These are phyloP conservation scores for Entophlyctis helioformis DNA, from an alignment of 192 early-diverging fungal genomes.

Conservation along the genomic window DNA sequence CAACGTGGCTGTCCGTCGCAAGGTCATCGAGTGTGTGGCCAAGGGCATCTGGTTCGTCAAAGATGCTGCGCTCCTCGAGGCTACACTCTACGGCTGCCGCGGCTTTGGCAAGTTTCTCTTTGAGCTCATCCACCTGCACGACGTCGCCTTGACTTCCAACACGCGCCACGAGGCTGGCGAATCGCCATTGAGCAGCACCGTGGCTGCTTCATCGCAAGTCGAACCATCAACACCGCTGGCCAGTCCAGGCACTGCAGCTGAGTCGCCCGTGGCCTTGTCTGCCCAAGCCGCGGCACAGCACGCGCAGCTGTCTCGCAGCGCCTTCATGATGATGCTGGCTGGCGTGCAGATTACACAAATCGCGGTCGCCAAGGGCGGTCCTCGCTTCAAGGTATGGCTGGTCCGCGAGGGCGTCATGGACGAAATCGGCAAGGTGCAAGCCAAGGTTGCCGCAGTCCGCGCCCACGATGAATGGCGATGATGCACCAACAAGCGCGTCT, in stretches of 20 bases:
- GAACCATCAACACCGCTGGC: too few relatives aligned
- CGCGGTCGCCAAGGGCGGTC: slow-evolving; percentile 51
- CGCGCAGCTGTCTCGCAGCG: too few relatives aligned
- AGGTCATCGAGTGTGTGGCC: slow-evolving; percentile 40
- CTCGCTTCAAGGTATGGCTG: slow-evolving; percentile 43
- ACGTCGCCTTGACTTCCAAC: slow-evolving; percentile 14
- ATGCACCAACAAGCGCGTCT: too few relatives aligned
- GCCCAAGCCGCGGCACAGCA: too few relatives aligned
- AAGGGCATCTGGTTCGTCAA: slow-evolving; percentile 32
- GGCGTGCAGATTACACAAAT: slow-evolving; percentile 52
- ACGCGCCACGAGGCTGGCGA: too few relatives aligned
- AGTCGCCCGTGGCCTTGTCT: too few relatives aligned
- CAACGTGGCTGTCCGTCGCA: slow-evolving; percentile 42
- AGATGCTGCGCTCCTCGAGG: slow-evolving; percentile 23
- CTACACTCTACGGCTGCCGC: slow-evolving; percentile 25
- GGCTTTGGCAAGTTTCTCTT: slow-evolving; percentile 38
- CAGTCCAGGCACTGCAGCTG: too few relatives aligned
- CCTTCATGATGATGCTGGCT: slow-evolving; percentile 29
- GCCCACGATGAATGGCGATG: too few relatives aligned
- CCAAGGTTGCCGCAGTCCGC: too few relatives aligned
- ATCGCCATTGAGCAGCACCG: too few relatives aligned
- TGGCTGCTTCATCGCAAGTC: too few relatives aligned
- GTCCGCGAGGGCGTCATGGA: slow-evolving; percentile 63
- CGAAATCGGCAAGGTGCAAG: slow-evolving; percentile 41
- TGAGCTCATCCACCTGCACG: slow-evolving; percentile 22